These are phyloP conservation scores for Amaranthus hypochondriacus DNA, from an alignment of 148 eudicot genomes.

Conservation along the genomic window DNA sequence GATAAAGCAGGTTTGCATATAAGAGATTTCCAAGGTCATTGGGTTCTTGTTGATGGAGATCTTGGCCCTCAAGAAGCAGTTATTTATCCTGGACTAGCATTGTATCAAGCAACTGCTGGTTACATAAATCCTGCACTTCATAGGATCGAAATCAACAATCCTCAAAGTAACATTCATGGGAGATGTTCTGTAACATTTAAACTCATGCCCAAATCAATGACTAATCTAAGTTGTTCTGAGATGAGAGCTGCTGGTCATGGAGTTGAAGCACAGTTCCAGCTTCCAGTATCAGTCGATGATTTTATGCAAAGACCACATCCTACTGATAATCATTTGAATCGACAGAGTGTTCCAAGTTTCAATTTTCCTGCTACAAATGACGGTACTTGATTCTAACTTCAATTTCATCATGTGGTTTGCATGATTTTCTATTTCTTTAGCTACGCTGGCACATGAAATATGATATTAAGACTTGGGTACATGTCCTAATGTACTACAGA, in stretches of 20 bases:
- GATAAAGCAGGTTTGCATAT: constrained; percentile 79
- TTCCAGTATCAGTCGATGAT: constrained; percentile 93
- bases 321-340: constrained; percentile 60
- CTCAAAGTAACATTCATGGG: constrained; percentile 64
- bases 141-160: constrained; percentile 55
- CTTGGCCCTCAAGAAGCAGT: constrained; percentile 89
- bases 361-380: constrained; percentile 64
- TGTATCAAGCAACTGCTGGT: constrained; percentile 94
- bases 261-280: constrained; percentile 95
- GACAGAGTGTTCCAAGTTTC: constrained; percentile 54
- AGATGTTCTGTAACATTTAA: constrained; percentile 81
- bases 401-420: background rate
- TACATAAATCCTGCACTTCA: constrained; percentile 72
- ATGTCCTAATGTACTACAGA: too few relatives aligned
- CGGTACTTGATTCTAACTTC: constrained; percentile 38
- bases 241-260: constrained; percentile 99
- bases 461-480: too few relatives aligned
- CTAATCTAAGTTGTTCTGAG: constrained; percentile 78
- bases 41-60: constrained; percentile 85
- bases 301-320: constrained; percentile 94
- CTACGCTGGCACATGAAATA: too few relatives aligned
- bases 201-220: constrained; percentile 96
- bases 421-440: background rate
- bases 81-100: constrained; percentile 85
- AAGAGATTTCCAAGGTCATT: constrained; percentile 80